These are phyloP conservation scores for Scenedesmus sp. DNA, from an alignment of 163 green algal genomes.

Conservation along the genomic window DNA sequence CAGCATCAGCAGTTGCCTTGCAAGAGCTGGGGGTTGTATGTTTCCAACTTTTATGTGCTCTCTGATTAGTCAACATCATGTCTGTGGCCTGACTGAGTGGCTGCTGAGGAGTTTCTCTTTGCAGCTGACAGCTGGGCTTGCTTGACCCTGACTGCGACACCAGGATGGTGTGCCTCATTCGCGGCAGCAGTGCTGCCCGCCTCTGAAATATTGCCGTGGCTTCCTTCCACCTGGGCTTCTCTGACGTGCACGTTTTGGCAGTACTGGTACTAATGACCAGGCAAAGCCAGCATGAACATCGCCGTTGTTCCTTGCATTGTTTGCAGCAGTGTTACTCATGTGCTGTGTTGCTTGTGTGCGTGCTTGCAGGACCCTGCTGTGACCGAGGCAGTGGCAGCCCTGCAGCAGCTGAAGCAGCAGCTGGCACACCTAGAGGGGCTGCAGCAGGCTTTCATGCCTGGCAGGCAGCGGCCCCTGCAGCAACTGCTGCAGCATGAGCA, in stretches of 20 bases:
- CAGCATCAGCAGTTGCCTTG: not conserved
- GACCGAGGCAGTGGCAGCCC: constrained; percentile 13
- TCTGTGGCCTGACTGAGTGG: too few relatives aligned
- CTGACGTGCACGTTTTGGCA: not conserved
- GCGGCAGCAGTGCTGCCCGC: not conserved
- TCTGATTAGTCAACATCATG: too few relatives aligned
- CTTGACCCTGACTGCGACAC: too few relatives aligned
- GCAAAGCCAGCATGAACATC: too few relatives aligned
- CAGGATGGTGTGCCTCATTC: too few relatives aligned
- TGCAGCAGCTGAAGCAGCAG: constrained; percentile 47
- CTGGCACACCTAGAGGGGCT: constrained; percentile 35
- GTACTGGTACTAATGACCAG: not conserved
- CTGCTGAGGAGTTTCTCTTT: too few relatives aligned
- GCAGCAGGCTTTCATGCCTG: constrained; percentile 26
- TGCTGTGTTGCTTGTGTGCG: not conserved
- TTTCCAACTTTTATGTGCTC: too few relatives aligned
- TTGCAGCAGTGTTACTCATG: not conserved
- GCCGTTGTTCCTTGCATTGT: not conserved
- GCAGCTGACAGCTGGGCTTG: too few relatives aligned
- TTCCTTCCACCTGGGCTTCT: not conserved
- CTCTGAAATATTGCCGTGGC: too few relatives aligned
- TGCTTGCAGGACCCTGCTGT: constrained; percentile 43
- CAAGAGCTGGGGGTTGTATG: not conserved
- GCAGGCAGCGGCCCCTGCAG: not conserved
- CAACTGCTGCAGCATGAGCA: not conserved